Base-by-base conservation (phyloP, 805 yeast species). In the Nakazawaea sp. region DNA sequence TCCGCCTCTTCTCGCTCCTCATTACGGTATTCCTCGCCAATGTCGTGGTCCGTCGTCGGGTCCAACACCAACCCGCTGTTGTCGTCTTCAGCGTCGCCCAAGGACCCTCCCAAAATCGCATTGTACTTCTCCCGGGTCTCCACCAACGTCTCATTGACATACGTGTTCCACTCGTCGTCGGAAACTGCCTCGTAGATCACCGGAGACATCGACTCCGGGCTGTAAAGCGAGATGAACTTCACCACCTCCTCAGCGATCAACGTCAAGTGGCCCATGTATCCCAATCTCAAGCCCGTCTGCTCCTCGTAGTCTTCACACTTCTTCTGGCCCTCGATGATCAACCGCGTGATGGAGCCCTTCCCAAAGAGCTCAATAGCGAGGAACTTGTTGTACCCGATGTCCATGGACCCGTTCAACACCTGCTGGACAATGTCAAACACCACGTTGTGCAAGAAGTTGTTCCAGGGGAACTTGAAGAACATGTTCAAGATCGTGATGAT, bases 401-500 rank as follows among this genome's bases (percentile, higher is more conserved):
- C 90, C 68, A 81, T 72, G 30, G 81, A 73, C 1, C 96, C 97
- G 57, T 87, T 88, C 56, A 92, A 73, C 15, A 92, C 78, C 56
- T 92, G 99, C 58, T 92, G 99, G 23, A 92, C 81, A 44, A 92
- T 76, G 60, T 92, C 99, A 66, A 90, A 92, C 7, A 92, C 96
- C 41, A 92, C 98, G 52, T 90, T 92, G 59, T 92, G 98, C 66
- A 92, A 72, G 53, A 92, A 92, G 54, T 92, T 92, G 57, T 92
- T 92, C 97, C 97, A 92, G 5, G 97, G 96, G 58, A 80, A 87
- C 43, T 71, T 64, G 58, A 89, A 79, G 52, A 92, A 86, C 70
- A 83, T 75, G 16, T 70, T 60, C 18, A 88, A 61, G n/a, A 89
- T 78, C 17, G 75, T 71, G 16, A 75, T 62, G 23, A 89, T 68